Base-by-base conservation (phyloP, 441 rosid genomes). In the Euphorbia neoarborescens region DNA sequence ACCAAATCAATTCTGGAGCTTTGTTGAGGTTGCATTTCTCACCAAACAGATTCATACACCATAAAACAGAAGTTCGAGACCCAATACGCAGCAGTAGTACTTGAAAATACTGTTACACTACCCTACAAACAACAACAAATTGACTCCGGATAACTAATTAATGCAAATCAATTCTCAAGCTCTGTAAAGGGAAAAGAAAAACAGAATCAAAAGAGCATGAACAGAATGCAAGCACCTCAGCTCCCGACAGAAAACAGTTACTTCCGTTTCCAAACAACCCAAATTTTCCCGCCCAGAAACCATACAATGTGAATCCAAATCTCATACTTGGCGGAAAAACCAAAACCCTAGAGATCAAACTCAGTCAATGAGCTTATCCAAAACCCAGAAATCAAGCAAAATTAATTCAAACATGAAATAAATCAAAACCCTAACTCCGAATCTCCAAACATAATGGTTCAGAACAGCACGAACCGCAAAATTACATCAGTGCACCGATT, bases 1-100 rank as follows among this genome's bases (percentile, higher is more conserved):
- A 77, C 86, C 82, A 93, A 81, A 84, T 93, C 87, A 28, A 91
- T 79, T 84, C 98, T 89, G 62, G 85, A 81, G 80, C 88, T 76
- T 81, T 83, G 92, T 73, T 78, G 90, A 48, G 88, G 89, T 77
- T 86, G 95, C 98, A 92, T 92, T 80, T 82, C 87, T 86, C 82
- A 76, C 75, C 53, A 75, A 80, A 70, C 72, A 78, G 78, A 76
- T 71, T 80, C 83, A 75, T 78, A 82, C 87, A 87, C 82, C 82
- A 80, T 77, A 65, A 84, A 76, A 85, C 61, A 71, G 79, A 78
- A 76, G 73, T 35, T 19, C 50, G 61, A 74, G 68, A 63, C 59
- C 75, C 64, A 77, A 54, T 7, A 53, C 42, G 28, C 72, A 71
- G 48, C 12, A 58, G 40, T 56, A 50, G 19, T 71, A 71, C 77